Evolutionary conservation across 108 stramenopile genomes (phyloP).

Genomic region (Mediolabrus comicus): DNA sequence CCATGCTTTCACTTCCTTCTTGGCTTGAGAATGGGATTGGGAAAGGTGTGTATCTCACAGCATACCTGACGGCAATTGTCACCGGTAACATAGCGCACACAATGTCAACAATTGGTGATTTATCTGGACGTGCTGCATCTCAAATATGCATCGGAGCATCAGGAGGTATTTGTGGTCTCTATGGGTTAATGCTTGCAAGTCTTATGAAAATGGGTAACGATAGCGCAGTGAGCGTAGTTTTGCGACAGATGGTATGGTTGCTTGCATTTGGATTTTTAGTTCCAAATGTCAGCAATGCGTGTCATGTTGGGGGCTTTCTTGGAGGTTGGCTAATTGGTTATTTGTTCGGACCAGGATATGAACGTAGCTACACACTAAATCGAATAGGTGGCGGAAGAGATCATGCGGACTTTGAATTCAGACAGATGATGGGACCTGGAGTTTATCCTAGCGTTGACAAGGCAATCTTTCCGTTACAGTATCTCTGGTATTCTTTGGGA

Average conservation of each 20-base stretch:
- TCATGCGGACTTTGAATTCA: conserved; percentile 53
- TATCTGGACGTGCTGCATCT: conserved; percentile 28
- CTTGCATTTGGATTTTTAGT: conserved; percentile 50
- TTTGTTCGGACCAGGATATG: conserved; percentile 68
- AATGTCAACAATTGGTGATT: conserved; percentile 19
- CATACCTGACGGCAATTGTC: conserved; percentile 62
- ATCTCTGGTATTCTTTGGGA: conserved; percentile 47
- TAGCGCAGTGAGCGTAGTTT: conserved; percentile 38
- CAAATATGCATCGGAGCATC: conserved; percentile 64
- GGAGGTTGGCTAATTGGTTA: conserved; percentile 62
- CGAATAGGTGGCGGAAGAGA: conserved; percentile 48
- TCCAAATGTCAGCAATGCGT: conserved; percentile 64
- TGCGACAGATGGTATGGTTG: conserved; percentile 59
- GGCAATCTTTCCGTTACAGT: conserved; percentile 52
- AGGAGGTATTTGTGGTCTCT: conserved; percentile 77
- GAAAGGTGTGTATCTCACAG: conserved; percentile 61
- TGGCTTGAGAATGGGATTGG: conserved; percentile 69
- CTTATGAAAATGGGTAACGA: conserved; percentile 63
- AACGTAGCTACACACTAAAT: conserved; percentile 46
- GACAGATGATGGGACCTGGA: conserved; percentile 70
- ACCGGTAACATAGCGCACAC: conserved; percentile 66
- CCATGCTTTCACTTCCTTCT: conserved; percentile 47
- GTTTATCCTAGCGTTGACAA: conserved; percentile 31
- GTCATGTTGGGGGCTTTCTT: conserved; percentile 74
- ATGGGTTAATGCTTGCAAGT: conserved; percentile 68